Base-by-base conservation (phyloP, 2,329 filamentous ascomycete species). In the Talaromyces atroroseus region DNA sequence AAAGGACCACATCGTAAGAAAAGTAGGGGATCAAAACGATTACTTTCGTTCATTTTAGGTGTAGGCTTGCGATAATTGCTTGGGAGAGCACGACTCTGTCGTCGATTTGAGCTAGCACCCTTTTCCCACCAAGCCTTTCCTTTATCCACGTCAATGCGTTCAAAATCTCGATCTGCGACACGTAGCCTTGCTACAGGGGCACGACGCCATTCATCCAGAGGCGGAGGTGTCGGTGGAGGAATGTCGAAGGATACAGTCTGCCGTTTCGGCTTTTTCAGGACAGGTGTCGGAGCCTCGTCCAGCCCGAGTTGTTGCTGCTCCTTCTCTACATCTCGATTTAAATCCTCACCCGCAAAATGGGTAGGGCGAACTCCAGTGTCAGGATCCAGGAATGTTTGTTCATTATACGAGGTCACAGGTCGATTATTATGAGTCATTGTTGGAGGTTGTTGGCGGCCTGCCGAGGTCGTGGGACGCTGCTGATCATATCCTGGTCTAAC, bases 1-100 rank as follows among this genome's bases (percentile, higher is more conserved):
- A 99, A 76, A 5, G 94, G 94, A 0, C 94, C 94, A 66, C 92
- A 96, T 71, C 91, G 92, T 54, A 99, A 78, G 68, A 89, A 92
- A 38, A 99, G 73, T 2, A 84, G 81, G 21, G 94, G 94, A 63
- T 88, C 88, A 72, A 97, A 99, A 58, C 82, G 81, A 18, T 88
- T 90, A 16, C 64, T 63, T 56, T 62, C 63, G 51, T 68, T 66
- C 62, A 67, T 60, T 59, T 68, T 74, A 54, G 67, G 66, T 24
- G 64, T 63, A 47, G 67, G 64, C 44, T 66, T 69, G 40, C 68
- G 67, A 54, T 67, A 72, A 47, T 68, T 63, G n/a, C 62, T 70
- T 11, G 70, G 66, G 6, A 74, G 63, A n/a, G 65, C 67, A 60
- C 80, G 77, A 54, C 72, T 80, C 64, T 74, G 72, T 63, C 78